Conservation (phyloP, 1,284 basidiomycete genomes). For the Ustilago tritici region DNA sequence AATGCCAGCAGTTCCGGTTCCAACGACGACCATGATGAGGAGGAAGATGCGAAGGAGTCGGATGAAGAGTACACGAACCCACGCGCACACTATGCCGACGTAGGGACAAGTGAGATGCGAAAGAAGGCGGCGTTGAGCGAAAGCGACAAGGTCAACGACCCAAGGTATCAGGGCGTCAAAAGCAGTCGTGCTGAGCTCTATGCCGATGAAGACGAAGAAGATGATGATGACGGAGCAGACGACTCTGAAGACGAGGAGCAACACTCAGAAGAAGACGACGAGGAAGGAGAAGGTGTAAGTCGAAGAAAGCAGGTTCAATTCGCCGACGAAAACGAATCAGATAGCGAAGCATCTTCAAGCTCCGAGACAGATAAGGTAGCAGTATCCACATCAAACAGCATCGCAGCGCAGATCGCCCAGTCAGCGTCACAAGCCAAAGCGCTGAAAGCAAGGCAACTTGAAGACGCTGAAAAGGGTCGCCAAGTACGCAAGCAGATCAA, state of each 20-base stretch:
- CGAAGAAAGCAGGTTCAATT: constrained; percentile 38
- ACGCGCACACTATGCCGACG: constrained; percentile 57
- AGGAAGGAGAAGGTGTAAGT: constrained; percentile 12
- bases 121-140: constrained; percentile 56
- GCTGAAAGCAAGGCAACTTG: constrained; percentile 46
- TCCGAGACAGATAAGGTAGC: constrained; percentile 12
- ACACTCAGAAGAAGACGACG: constrained; percentile 20
- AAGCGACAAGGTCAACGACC: constrained; percentile 41
- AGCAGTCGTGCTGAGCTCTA: constrained; percentile 57
- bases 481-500: constrained; percentile 61
- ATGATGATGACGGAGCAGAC: constrained; percentile 30
- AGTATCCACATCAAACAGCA: constrained; percentile 31
- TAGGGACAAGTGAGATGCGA: constrained; percentile 53
- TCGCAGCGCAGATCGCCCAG: constrained; percentile 49
- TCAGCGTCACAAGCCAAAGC: constrained; percentile 46
- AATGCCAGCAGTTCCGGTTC: constrained; percentile 12
- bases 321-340: constrained; percentile 17
- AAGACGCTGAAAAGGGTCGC: constrained; percentile 62
- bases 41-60: constrained; percentile 23
- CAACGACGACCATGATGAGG: constrained; percentile 27
- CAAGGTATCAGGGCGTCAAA: constrained; percentile 54
- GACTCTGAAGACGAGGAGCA: constrained; percentile 25
- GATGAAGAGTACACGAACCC: constrained; percentile 40
- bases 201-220: constrained; percentile 26
- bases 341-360: not conserved